Evolutionary conservation across 257 asterid genomes (phyloP), one percentile per base, ranked within the genome.

Genomic region (Gardenia jasminoides): DNA sequence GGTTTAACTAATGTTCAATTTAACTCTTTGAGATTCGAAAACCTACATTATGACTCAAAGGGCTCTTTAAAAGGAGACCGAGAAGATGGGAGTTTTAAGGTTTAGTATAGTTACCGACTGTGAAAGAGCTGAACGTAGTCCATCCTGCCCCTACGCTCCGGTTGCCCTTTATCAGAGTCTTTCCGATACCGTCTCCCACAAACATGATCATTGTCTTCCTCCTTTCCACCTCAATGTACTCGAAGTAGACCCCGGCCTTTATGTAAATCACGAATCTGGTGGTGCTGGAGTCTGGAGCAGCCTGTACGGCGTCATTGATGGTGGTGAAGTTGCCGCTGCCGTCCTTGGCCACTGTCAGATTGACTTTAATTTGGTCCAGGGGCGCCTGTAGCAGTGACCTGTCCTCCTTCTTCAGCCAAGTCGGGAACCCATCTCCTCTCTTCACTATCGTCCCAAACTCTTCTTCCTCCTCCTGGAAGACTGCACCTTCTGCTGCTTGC

Each of bases 101-200:
- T n/a, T n/a, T n/a, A n/a, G n/a, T n/a, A n/a, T n/a, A n/a, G n/a
- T 89, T 1, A 96, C 99, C 96, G 70, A 96, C 94, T 0, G 99
- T 96, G 1, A 96, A 76, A 24, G 99, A 96, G 50, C 95, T 89
- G 89, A 93, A 96, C 10, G 99, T 96, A 33, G 99, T 96, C 98
- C 99, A 96, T 12, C 97, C 97, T 48, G 89, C 99, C 2, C 84
- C 94, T 15, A 96, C 97, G 83, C 95, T 96, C 48, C 98, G 78
- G 71, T 96, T 93, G 0, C 99, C 99, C 74, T 96, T 96, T 0
- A 96, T 96, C 83, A 84, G 56, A 0, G 98, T 96, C 26, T 88
- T 90, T 15, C 99, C 99, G 50, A 93, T 93, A 0, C 99, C 99
- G 62, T 96, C 99, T 58, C 99, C 99, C 62, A 96, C 19, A 28